phyloP scores from a whole-genome alignment of 129 eudicot genomes.

The Heracleum sosnowskyi region DNA sequence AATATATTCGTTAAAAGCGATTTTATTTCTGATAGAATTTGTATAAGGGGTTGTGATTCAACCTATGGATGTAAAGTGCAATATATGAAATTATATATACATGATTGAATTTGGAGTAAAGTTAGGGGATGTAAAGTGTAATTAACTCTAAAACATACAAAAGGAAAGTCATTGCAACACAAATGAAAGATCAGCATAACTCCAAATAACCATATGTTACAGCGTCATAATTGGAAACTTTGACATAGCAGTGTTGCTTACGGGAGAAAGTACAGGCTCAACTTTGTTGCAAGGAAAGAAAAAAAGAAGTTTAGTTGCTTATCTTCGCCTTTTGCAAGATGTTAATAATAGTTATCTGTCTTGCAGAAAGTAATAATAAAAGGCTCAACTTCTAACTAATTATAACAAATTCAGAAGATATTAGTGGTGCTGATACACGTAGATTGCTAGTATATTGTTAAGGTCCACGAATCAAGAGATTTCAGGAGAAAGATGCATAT shows the following conservation, averaged over 20 bases:
- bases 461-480: neutral
- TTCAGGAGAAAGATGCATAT: neutral
- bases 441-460: neutral
- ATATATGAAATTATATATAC: too few relatives aligned
- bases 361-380: neutral
- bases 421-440: neutral
- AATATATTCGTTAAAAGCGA: too few relatives aligned
- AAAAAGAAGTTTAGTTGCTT: neutral
- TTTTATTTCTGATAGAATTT: too few relatives aligned
- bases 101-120: too few relatives aligned
- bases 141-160: too few relatives aligned
- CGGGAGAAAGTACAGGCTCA: too few relatives aligned
- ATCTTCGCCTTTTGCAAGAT: neutral
- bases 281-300: neutral
- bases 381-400: neutral
- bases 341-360: neutral
- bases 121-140: too few relatives aligned
- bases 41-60: too few relatives aligned
- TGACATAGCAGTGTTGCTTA: neutral
- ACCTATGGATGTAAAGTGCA: too few relatives aligned
- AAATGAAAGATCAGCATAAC: slow-evolving; percentile 4
- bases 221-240: neutral
- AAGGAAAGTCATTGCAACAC: neutral
- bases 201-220: neutral
- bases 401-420: neutral